Evolutionary conservation across 2,329 filamentous ascomycete species (phyloP).

Genomic region (Arthroderma uncinatum): DNA sequence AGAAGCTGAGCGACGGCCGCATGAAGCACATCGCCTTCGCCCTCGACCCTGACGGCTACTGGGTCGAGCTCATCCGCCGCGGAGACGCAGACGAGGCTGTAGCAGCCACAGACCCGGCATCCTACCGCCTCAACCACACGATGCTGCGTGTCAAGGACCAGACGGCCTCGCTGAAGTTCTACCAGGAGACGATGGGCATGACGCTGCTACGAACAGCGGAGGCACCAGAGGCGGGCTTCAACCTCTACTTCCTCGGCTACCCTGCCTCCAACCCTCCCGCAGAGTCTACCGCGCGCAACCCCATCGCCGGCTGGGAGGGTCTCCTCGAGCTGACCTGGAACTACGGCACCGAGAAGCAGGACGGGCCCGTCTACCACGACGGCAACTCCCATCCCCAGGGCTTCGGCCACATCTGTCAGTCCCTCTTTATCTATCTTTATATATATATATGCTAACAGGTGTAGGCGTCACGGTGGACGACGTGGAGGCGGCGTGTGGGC

Average conservation of each 20-base stretch:
- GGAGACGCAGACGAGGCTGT: slow-evolving; percentile 52
- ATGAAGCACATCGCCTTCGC: slow-evolving; percentile 86
- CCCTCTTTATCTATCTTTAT: background rate
- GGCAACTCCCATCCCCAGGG: slow-evolving; percentile 87
- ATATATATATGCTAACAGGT: slow-evolving; percentile 2
- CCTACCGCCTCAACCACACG: slow-evolving; percentile 56
- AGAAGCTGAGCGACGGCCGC: slow-evolving; percentile 78
- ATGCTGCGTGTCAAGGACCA: slow-evolving; percentile 90
- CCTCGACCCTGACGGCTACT: slow-evolving; percentile 77
- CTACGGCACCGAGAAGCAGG: slow-evolving; percentile 61
- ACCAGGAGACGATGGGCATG: slow-evolving; percentile 85
- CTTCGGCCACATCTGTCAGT: slow-evolving; percentile 81
- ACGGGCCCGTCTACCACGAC: slow-evolving; percentile 79
- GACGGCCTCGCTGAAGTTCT: slow-evolving; percentile 64
- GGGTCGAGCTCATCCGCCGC: slow-evolving; percentile 50
- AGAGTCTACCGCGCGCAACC: slow-evolving; percentile 43
- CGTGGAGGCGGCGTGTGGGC: slow-evolving; percentile 72
- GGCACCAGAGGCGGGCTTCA: slow-evolving; percentile 62
- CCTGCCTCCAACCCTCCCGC: slow-evolving; percentile 45
- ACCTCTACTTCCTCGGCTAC: slow-evolving; percentile 88
- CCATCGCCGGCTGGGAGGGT: slow-evolving; percentile 61
- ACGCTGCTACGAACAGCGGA: slow-evolving; percentile 62
- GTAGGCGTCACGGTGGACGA: slow-evolving; percentile 71
- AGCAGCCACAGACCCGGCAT: slow-evolving; percentile 59
- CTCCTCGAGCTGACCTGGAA: slow-evolving; percentile 84